Evolutionary conservation across 805 yeast species (phyloP), one percentile per base, ranked within the genome.

Genomic region (Barnettozyma vustinii): DNA sequence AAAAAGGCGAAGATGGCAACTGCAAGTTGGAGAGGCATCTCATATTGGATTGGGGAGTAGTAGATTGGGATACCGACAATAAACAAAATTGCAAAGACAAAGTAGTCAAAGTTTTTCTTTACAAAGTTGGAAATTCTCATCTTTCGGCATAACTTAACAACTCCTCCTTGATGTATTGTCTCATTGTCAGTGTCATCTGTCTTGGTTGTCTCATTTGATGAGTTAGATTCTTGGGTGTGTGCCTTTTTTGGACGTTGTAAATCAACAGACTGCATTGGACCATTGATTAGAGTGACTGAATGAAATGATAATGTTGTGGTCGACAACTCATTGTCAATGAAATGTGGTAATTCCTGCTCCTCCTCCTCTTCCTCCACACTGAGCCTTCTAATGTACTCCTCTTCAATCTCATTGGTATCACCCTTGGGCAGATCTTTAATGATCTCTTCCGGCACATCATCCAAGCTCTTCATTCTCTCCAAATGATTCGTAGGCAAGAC

Each of bases 1-100:
- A 76, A 73, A 62, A 82, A 86, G 20, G 81, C 67, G 37, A 81
- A 54, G 4, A 85, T 76, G 1, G 86, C 79, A 33, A 83, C 67
- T 19, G 81, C 75, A 45, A 84, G 63, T 47, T 87, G 90, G 49
- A 81, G 75, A 9, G 83, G 81, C 62, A 85, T 67, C 50, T 79
- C 75, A 45, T 80, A 76, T 50, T 78, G 77, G 16, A 79, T 62
- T 9, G 25, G 18, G 7, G 76, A 65, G 58, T 76, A 83, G 63
- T 83, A 84, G 26, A 83, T 68, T 2, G 87, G 84, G 10, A 83
- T 50, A 0, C 90, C 83, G 3, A 69, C 72, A 8, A 81, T 56
- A 49, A 81, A 76, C 10, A 85, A 50, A 0, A 70, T 39, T 0
- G 59, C 48, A 61, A 79, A 81, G 3, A 81, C 58, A 13, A 74